phyloP scores from a whole-genome alignment of 2,329 filamentous ascomycete genomes.

The Magnaporthiopsis incrustans region DNA sequence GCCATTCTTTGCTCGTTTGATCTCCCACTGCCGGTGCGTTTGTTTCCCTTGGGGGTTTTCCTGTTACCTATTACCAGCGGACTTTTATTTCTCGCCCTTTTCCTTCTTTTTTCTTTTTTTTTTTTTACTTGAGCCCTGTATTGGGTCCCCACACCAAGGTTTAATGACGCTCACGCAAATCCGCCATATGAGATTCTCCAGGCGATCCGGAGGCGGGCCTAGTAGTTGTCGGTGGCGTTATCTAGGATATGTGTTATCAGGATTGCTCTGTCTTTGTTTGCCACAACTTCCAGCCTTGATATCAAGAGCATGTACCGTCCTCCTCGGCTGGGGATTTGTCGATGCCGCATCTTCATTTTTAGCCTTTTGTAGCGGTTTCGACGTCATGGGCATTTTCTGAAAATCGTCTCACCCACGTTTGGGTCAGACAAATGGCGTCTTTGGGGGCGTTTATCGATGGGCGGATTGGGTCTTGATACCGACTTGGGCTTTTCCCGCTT shows the following conservation, averaged over 20 bases:
- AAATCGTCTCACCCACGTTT: not conserved
- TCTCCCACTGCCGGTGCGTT: not conserved
- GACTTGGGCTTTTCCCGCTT: not conserved
- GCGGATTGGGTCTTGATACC: not conserved
- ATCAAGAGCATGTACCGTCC: no score
- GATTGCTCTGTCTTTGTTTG: not conserved
- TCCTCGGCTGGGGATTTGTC: not conserved
- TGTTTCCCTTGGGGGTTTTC: not conserved
- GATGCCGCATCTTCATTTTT: not conserved
- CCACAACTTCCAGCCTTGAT: not conserved
- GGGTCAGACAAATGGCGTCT: not conserved
- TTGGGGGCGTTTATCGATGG: slow-evolving; percentile 3
- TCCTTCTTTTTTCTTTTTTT: not conserved
- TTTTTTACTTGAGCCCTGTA: not conserved
- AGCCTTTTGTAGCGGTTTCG: not conserved
- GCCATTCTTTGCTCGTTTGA: not conserved
- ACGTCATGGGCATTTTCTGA: not conserved
- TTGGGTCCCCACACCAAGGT: no score
- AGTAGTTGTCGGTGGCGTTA: no score
- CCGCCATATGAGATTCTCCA: not conserved
- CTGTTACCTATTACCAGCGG: not conserved
- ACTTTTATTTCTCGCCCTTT: not conserved
- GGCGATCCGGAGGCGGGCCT: no score
- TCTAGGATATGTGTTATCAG: no score
- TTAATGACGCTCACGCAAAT: not conserved